Conservation (phyloP, 768 basidiomycete genomes). For the Boletus tomentosulus region DNA sequence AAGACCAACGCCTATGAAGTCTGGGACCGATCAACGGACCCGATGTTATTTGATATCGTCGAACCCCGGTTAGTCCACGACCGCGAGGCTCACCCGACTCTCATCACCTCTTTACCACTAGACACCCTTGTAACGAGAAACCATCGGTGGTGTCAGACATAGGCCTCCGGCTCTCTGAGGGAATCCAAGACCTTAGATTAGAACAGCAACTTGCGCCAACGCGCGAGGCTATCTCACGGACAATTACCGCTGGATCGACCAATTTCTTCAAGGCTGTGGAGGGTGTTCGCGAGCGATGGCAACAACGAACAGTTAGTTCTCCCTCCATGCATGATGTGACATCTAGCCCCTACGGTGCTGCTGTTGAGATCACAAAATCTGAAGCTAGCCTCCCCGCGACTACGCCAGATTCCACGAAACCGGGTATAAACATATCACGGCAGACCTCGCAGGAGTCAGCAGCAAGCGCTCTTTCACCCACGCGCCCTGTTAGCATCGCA, state of each 20-base stretch:
- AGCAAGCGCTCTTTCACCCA: constrained; percentile 5
- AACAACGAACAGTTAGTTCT: constrained; percentile 34
- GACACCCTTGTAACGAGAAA: constrained; percentile 92
- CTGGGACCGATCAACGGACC: constrained; percentile 91
- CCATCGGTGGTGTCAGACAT: constrained; percentile 88
- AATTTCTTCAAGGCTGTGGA: constrained; percentile 88
- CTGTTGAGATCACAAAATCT: constrained; percentile 29
- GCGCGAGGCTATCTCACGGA: constrained; percentile 81
- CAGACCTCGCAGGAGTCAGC: constrained; percentile 28
- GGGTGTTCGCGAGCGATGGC: constrained; percentile 77
- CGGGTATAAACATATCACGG: constrained; percentile 9
- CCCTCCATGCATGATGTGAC: constrained; percentile 23
- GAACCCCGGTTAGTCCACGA: constrained; percentile 67
- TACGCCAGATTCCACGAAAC: constrained; percentile 14
- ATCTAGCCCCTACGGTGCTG: constrained; percentile 17
- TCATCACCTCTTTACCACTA: constrained; percentile 25
- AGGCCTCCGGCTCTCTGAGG: constrained; percentile 86
- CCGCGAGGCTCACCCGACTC: background rate
- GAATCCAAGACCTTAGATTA: constrained; percentile 88
- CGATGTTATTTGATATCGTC: constrained; percentile 89
- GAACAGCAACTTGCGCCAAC: constrained; percentile 94
- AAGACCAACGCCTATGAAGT: constrained; percentile 82
- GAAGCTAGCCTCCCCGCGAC: constrained; percentile 19
- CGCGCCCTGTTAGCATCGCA: constrained; percentile 26
- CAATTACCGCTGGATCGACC: constrained; percentile 67